phyloP scores from a whole-genome alignment of 2,329 filamentous ascomycete species.

The Pezicula neosporulosa region DNA sequence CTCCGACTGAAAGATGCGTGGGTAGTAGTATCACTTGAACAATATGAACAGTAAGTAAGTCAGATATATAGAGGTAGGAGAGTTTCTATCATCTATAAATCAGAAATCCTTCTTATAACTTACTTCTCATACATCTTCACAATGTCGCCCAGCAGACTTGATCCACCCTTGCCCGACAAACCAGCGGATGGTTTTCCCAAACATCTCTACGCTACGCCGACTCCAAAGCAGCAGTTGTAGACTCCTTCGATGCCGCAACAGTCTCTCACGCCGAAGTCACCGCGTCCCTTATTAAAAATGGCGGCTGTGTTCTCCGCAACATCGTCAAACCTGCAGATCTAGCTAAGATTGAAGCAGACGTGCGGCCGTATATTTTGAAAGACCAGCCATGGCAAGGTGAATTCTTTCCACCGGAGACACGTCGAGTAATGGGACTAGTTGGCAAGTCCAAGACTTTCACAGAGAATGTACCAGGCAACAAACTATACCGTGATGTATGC shows the following conservation, averaged over 20 bases:
- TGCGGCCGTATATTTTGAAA: constrained; percentile 20
- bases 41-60: no score
- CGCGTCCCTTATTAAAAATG: constrained; percentile 1
- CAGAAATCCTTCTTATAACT: background rate
- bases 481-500: constrained; percentile 15
- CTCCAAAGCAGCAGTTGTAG: background rate
- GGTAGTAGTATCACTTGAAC: no score
- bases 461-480: constrained; percentile 13
- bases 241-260: background rate
- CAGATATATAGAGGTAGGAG: no score
- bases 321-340: constrained; percentile 13
- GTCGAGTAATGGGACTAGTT: constrained; percentile 18
- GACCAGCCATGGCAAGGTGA: constrained; percentile 20
- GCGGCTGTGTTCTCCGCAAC: constrained; percentile 19
- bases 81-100: no score
- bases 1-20: no score
- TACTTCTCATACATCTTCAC: background rate
- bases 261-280: background rate
- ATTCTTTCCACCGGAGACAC: constrained; percentile 23
- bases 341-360: constrained; percentile 15
- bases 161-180: background rate
- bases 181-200: background rate
- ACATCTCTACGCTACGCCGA: background rate
- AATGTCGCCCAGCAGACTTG: background rate
- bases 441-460: constrained; percentile 18